These are phyloP conservation scores for Aspergillus fumigatus DNA, from an alignment of 2,329 filamentous ascomycete species.

Conservation along the genomic window DNA sequence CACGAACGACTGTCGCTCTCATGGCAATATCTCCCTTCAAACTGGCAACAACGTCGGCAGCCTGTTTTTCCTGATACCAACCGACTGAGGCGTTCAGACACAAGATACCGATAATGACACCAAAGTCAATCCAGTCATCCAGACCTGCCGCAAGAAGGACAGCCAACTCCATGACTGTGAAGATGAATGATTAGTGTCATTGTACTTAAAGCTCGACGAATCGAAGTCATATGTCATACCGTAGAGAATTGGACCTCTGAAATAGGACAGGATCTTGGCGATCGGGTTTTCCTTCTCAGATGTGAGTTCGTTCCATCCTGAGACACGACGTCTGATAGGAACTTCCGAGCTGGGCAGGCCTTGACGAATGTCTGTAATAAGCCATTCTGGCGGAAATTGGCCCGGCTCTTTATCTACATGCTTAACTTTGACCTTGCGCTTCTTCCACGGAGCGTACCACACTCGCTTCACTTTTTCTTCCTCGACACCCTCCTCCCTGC, in stretches of 20 bases:
- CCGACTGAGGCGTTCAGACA: slow-evolving; percentile 70
- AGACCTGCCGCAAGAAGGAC: slow-evolving; percentile 70
- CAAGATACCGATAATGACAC: slow-evolving; percentile 72
- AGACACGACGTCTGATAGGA: slow-evolving; percentile 57
- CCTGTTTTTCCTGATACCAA: slow-evolving; percentile 79
- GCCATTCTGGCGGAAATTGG: slow-evolving; percentile 60
- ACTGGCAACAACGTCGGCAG: slow-evolving; percentile 69
- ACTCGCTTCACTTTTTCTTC: slow-evolving; percentile 47
- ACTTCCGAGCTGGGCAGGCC: slow-evolving; percentile 59
- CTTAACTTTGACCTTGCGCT: slow-evolving; percentile 29
- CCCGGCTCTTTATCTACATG: slow-evolving; percentile 21
- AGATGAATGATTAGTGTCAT: slow-evolving; percentile 10
- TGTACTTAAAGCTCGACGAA: neutral
- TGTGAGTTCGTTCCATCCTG: slow-evolving; percentile 69
- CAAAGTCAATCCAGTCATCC: slow-evolving; percentile 70
- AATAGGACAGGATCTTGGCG: slow-evolving; percentile 69
- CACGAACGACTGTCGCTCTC: slow-evolving; percentile 63
- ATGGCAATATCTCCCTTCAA: slow-evolving; percentile 76
- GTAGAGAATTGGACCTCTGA: slow-evolving; percentile 71
- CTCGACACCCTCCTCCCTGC: slow-evolving; percentile 39
- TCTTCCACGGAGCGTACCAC: slow-evolving; percentile 58
- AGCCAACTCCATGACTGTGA: slow-evolving; percentile 65
- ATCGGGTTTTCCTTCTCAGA: slow-evolving; percentile 74
- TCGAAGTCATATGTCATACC: slow-evolving; percentile 47
- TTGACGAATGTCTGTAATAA: slow-evolving; percentile 62